phyloP scores from a whole-genome alignment of 768 basidiomycete genomes.

The Suillus fuscotomentosus region DNA sequence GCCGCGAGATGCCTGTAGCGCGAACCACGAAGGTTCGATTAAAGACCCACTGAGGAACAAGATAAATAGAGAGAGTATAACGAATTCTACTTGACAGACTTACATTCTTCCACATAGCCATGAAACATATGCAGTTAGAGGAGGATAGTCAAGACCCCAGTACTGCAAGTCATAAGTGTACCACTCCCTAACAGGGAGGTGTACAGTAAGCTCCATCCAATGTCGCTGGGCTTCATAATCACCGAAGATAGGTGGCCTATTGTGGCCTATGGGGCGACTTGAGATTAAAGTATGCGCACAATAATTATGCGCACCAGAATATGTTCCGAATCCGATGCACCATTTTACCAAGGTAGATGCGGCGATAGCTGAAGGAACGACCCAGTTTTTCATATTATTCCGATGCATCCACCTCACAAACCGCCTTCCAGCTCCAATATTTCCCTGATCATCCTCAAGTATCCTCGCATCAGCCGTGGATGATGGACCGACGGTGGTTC shows the following conservation, averaged over 20 bases:
- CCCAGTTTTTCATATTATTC: slow-evolving; percentile 55
- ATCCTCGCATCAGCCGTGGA: slow-evolving; percentile 13
- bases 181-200: slow-evolving; percentile 76
- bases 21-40: slow-evolving; percentile 66
- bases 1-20: slow-evolving; percentile 65
- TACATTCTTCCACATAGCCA: slow-evolving; percentile 81
- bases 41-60: slow-evolving; percentile 40
- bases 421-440: slow-evolving; percentile 48
- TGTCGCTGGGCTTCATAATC: slow-evolving; percentile 94
- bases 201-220: slow-evolving; percentile 90
- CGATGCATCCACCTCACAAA: slow-evolving; percentile 85
- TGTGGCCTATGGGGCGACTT: slow-evolving; percentile 45
- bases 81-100: slow-evolving; percentile 32
- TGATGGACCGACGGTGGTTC: slow-evolving; percentile 8
- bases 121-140: slow-evolving; percentile 86
- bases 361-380: slow-evolving; percentile 55
- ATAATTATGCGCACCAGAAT: slow-evolving; percentile 63
- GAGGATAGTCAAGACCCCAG: slow-evolving; percentile 96
- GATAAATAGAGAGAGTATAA: slow-evolving; percentile 5
- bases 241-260: slow-evolving; percentile 80
- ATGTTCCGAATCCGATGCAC: slow-evolving; percentile 70
- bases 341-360: slow-evolving; percentile 61
- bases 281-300: not conserved
- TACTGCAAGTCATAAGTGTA: slow-evolving; percentile 87
- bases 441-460: slow-evolving; percentile 18